Percentiles rank a stretch among this genome's conserved stretches.
Conservation (phyloP, 202 grass and related monocot species). For the Carex sylvatica region DNA sequence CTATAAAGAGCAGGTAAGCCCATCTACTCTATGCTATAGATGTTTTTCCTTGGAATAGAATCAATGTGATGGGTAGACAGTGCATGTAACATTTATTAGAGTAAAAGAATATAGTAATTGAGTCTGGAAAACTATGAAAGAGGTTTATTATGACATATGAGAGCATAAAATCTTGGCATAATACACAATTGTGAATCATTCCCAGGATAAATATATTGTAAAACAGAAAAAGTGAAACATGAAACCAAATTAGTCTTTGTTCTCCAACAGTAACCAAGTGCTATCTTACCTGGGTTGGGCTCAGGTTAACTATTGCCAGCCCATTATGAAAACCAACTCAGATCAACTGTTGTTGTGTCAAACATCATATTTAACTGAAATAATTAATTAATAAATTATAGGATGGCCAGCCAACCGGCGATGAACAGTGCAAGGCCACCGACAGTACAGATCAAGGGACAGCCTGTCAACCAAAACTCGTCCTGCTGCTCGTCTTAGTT, state of each 20-base stretch:
- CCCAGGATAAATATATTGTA: background rate
- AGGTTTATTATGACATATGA: background rate
- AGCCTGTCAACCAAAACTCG: constrained; percentile 62
- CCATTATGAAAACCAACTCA: background rate
- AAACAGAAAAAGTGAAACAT: background rate
- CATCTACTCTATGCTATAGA: background rate
- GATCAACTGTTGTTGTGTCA: background rate
- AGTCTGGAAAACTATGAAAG: background rate
- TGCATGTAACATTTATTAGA: background rate
- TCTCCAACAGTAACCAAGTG: background rate
- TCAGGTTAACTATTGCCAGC: background rate
- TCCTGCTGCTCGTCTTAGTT: constrained; percentile 64
- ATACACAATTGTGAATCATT: background rate
- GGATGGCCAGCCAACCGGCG: constrained; percentile 80
- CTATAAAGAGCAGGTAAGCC: constrained; percentile 60
- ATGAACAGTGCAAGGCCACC: constrained; percentile 45
- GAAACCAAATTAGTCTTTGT: background rate
- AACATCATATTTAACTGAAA: background rate
- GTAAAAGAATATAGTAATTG: background rate
- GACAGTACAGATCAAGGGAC: constrained; percentile 59
- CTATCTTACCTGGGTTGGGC: no score
- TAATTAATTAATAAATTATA: constrained; percentile 29
- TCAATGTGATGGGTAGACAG: background rate
- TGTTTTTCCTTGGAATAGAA: background rate
- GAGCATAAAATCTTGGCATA: background rate